These are phyloP conservation scores for Kalmusia sp. DNA, from an alignment of 2,329 filamentous ascomycete species.

Conservation along the genomic window DNA sequence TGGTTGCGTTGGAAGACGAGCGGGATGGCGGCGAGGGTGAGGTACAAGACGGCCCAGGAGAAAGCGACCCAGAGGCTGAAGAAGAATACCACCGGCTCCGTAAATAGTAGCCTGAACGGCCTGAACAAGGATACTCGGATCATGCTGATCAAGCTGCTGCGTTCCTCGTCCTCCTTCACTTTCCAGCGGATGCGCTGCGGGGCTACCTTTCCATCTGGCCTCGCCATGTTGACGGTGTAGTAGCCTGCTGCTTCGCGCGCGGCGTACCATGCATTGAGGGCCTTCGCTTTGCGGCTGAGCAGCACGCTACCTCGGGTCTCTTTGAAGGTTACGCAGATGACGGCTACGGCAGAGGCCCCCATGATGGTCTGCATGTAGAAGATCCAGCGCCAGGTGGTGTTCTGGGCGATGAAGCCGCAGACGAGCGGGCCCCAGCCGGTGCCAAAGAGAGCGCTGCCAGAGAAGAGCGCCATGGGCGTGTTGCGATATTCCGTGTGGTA, in stretches of 20 bases:
- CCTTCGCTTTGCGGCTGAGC: slow-evolving; percentile 74
- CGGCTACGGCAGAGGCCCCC: slow-evolving; percentile 67
- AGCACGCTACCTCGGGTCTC: slow-evolving; percentile 86
- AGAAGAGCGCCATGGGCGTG: slow-evolving; percentile 88
- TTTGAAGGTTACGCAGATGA: slow-evolving; percentile 74
- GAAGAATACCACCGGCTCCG: slow-evolving; percentile 80
- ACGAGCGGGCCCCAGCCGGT: slow-evolving; percentile 81
- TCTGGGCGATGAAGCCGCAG: slow-evolving; percentile 71
- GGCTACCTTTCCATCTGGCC: slow-evolving; percentile 33
- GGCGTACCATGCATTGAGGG: slow-evolving; percentile 81
- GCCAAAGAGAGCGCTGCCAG: slow-evolving; percentile 77
- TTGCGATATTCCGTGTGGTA: slow-evolving; percentile 82
- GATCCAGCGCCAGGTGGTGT: slow-evolving; percentile 80
- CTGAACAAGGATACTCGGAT: slow-evolving; percentile 76
- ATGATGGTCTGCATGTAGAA: slow-evolving; percentile 85
- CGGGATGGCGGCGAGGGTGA: slow-evolving; percentile 82
- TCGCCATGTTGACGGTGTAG: slow-evolving; percentile 59
- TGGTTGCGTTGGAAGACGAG: slow-evolving; percentile 76
- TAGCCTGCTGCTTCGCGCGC: slow-evolving; percentile 71
- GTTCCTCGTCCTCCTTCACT: slow-evolving; percentile 79
- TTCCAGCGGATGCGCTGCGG: slow-evolving; percentile 75
- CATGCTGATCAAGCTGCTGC: slow-evolving; percentile 71
- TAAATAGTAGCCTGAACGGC: slow-evolving; percentile 79
- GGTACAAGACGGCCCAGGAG: slow-evolving; percentile 86
- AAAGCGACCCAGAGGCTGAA: slow-evolving; percentile 93